Evolutionary conservation across 1,139 yeast genomes (phyloP).

Genomic region (Magnusiomyces clavatus): DNA sequence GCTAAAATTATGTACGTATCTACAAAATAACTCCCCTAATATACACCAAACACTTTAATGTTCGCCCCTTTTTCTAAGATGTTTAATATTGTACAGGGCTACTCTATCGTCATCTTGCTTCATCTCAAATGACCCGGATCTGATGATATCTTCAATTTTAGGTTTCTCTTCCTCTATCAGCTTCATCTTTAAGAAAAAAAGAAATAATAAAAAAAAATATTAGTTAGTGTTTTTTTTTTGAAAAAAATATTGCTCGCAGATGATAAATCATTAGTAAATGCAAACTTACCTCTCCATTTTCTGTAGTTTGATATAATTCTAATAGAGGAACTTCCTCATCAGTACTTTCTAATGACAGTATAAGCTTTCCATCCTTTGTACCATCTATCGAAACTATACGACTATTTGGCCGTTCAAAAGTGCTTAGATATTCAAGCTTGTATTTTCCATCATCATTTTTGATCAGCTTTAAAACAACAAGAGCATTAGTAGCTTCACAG

Average conservation of each 20-base stretch:
- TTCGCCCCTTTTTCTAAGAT: constrained; percentile 78
- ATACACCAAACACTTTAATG: constrained; percentile 35
- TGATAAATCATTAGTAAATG: neutral
- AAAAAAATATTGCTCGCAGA: no score
- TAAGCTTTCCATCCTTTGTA: constrained; percentile 28
- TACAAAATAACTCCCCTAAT: neutral
- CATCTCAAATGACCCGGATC: constrained; percentile 19
- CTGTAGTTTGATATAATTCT: constrained; percentile 1
- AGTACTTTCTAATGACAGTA: constrained; percentile 42
- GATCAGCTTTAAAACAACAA: neutral
- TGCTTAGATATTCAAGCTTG: constrained; percentile 22
- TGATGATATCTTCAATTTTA: constrained; percentile 13
- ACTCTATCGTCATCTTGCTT: constrained; percentile 36
- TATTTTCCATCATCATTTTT: constrained; percentile 17
- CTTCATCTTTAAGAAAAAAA: no score
- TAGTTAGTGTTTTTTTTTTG: no score
- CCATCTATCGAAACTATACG: constrained; percentile 33
- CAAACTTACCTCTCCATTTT: constrained; percentile 1
- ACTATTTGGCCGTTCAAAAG: constrained; percentile 24
- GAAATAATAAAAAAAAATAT: no score
- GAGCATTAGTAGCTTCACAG: constrained; percentile 15
- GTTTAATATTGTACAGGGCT: constrained; percentile 56
- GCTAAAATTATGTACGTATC: neutral
- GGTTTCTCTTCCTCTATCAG: neutral
- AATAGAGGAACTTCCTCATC: neutral